Conservation (phyloP, 2,329 filamentous ascomycete genomes). For the Fusarium globosum region DNA sequence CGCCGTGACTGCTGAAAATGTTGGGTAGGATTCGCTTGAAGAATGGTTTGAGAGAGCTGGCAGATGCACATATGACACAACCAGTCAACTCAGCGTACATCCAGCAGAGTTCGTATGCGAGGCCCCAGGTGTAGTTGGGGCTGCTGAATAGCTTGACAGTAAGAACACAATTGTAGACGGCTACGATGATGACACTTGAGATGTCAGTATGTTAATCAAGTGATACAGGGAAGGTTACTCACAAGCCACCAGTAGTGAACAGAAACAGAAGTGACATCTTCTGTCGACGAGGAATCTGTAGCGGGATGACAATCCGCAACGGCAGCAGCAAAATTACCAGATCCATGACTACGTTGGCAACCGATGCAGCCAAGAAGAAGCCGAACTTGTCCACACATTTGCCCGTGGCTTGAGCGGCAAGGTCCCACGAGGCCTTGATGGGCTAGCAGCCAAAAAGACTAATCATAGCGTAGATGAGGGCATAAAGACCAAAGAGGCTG, state of each 20-base stretch:
- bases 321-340: conserved; percentile 33
- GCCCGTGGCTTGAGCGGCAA: conserved; percentile 31
- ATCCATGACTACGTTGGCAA: conserved; percentile 42
- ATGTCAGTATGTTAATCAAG: background rate
- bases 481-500: conserved; percentile 25
- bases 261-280: conserved; percentile 32
- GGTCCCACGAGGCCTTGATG: conserved; percentile 39
- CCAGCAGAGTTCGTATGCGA: conserved; percentile 40
- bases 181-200: conserved; percentile 33
- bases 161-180: conserved; percentile 39
- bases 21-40: conserved; percentile 32
- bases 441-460: conserved; percentile 39
- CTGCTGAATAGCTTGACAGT: conserved; percentile 36
- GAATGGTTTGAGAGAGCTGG: conserved; percentile 38
- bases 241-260: conserved; percentile 41
- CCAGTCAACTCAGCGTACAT: conserved; percentile 43
- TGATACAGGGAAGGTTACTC: background rate
- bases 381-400: conserved; percentile 41
- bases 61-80: conserved; percentile 40
- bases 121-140: conserved; percentile 38
- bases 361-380: conserved; percentile 39
- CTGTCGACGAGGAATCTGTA: conserved; percentile 35
- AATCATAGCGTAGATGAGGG: conserved; percentile 38
- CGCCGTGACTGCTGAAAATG: conserved; percentile 16
- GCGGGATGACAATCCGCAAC: conserved; percentile 21